A percentile compares a stretch with the other conserved stretches of the same genome.
These are phyloP conservation scores for Adiantum capillusveneris DNA, from an alignment of 75 land plant species.

Conservation along the genomic window DNA sequence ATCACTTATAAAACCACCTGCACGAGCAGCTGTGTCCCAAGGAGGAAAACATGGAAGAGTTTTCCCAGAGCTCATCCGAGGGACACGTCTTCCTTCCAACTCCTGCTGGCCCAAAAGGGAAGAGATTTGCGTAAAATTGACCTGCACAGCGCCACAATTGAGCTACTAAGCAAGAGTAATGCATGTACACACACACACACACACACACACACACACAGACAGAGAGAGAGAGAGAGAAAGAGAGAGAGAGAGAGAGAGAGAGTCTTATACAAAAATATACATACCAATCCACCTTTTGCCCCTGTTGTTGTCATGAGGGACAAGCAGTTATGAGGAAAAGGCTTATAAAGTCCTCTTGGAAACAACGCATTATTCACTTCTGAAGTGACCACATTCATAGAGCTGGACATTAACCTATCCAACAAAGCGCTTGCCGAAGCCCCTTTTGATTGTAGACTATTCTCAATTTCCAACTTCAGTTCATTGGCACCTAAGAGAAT, in stretches of 20 bases:
- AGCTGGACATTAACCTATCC: constrained; percentile 72
- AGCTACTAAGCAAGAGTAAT: neutral
- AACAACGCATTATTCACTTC: constrained; percentile 49
- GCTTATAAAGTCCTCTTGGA: constrained; percentile 68
- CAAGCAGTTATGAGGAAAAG: constrained; percentile 70
- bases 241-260: no score
- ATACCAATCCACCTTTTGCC: constrained; percentile 88
- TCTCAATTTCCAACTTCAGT: constrained; percentile 50
- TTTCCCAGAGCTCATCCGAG: constrained; percentile 94
- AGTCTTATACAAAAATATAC: no score
- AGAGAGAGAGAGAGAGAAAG: neutral
- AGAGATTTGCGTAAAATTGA: constrained; percentile 87
- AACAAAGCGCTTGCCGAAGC: constrained; percentile 56
- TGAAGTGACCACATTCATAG: constrained; percentile 44
- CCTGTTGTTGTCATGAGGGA: constrained; percentile 90
- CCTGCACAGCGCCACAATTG: constrained; percentile 34
- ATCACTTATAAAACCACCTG: constrained; percentile 91
- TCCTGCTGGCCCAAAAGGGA: constrained; percentile 89
- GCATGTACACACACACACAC: neutral
- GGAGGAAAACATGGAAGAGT: constrained; percentile 94
- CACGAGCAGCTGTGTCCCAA: constrained; percentile 77
- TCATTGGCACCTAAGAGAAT: constrained; percentile 2
- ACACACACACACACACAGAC: neutral
- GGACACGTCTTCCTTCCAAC: constrained; percentile 94
- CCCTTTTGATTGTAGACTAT: constrained; percentile 52